phyloP scores from a whole-genome alignment of 768 basidiomycete genomes.

The Scleroderma citrinum region DNA sequence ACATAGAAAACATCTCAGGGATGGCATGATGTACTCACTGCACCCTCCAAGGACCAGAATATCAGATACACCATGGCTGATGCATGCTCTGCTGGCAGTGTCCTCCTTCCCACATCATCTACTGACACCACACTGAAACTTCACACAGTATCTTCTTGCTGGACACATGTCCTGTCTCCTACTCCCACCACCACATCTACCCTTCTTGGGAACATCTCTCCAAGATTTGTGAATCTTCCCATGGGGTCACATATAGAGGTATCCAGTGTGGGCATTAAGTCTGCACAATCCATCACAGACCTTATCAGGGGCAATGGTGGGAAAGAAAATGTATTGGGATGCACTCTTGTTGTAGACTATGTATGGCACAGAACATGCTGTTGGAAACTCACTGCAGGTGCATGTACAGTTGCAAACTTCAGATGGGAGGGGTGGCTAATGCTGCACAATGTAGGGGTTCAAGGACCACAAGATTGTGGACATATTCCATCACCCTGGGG shows the following conservation, averaged over 20 bases:
- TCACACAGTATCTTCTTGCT: slow-evolving; percentile 26
- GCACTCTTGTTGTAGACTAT: slow-evolving; percentile 88
- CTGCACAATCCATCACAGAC: slow-evolving; percentile 62
- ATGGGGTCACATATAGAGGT: slow-evolving; percentile 77
- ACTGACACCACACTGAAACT: background rate
- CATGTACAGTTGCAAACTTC: slow-evolving; percentile 19
- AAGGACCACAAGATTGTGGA: slow-evolving; percentile 81
- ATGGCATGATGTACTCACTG: slow-evolving; percentile 83
- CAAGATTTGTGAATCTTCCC: slow-evolving; percentile 63
- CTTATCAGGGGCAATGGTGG: slow-evolving; percentile 36
- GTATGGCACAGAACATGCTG: slow-evolving; percentile 65
- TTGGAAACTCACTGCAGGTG: slow-evolving; percentile 76
- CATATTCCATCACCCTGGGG: slow-evolving; percentile 78
- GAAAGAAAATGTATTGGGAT: slow-evolving; percentile 33
- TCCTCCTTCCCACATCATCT: slow-evolving; percentile 5
- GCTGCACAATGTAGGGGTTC: slow-evolving; percentile 63
- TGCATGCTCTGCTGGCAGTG: slow-evolving; percentile 9
- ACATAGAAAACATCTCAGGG: slow-evolving; percentile 67
- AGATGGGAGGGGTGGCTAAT: background rate
- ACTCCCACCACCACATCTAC: slow-evolving; percentile 47
- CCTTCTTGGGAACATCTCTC: slow-evolving; percentile 58
- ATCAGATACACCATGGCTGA: slow-evolving; percentile 19
- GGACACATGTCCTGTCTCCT: slow-evolving; percentile 64
- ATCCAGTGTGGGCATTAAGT: slow-evolving; percentile 61
- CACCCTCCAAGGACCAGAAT: slow-evolving; percentile 37